Evolutionary conservation across 495 filamentous ascomycete species (phyloP).

Genomic region (Penicillium parvum): DNA sequence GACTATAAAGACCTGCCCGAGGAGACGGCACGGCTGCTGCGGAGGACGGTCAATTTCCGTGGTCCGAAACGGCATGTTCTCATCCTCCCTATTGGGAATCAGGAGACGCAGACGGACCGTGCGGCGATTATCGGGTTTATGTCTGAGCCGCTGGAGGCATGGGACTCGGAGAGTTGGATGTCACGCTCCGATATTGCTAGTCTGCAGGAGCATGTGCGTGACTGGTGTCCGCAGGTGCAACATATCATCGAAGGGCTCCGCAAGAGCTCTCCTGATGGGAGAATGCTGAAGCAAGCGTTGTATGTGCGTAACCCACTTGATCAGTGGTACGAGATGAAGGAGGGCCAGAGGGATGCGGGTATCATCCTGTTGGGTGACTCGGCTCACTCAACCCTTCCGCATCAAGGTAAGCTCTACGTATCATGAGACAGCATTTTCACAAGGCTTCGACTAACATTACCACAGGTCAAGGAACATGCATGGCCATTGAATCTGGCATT

Average conservation of each 20-base stretch:
- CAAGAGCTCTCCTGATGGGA: conserved; percentile 21
- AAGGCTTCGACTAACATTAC: neutral
- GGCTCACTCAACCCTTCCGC: conserved; percentile 29
- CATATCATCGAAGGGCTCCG: conserved; percentile 26
- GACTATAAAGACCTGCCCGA: conserved; percentile 25
- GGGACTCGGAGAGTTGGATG: conserved; percentile 35
- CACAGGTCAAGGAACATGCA: conserved; percentile 29
- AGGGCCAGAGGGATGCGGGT: conserved; percentile 19
- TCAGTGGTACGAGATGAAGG: conserved; percentile 28
- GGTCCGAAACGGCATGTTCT: conserved; percentile 27
- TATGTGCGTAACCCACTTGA: conserved; percentile 27
- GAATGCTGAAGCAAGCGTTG: conserved; percentile 29
- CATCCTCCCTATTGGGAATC: conserved; percentile 26
- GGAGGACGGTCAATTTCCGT: conserved; percentile 29
- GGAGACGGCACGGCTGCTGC: conserved; percentile 25
- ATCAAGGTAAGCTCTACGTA: conserved; percentile 18
- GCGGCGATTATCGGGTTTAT: conserved; percentile 30
- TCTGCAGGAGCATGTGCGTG: conserved; percentile 27
- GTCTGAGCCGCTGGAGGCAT: conserved; percentile 27
- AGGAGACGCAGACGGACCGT: conserved; percentile 24
- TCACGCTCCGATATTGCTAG: conserved; percentile 28
- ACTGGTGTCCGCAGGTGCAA: conserved; percentile 31
- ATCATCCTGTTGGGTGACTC: conserved; percentile 30
- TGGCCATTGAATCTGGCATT: conserved; percentile 32
- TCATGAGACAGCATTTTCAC: neutral